Conservation (phyloP, 2,329 filamentous ascomycete species). For the Aspergillus neoniger region DNA sequence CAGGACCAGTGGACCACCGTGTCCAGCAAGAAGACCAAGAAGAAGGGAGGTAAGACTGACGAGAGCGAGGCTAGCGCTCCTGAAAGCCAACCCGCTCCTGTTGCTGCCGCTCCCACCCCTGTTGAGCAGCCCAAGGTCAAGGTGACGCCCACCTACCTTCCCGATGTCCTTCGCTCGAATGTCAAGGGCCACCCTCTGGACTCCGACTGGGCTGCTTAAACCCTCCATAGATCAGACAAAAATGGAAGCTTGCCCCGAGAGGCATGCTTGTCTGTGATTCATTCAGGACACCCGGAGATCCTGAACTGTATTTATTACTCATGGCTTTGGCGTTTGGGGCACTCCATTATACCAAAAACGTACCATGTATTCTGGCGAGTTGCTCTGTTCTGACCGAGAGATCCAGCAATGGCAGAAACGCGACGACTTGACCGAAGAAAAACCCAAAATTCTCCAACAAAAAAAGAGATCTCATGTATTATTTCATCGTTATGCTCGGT, state of each 20-base stretch:
- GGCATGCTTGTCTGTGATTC: conserved; percentile 2
- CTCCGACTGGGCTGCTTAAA: conserved; percentile 48
- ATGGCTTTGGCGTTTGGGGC: conserved; percentile 37
- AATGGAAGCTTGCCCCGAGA: background rate
- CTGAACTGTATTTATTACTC: conserved; percentile 38
- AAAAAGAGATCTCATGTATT: conserved; percentile 19
- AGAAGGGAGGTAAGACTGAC: conserved; percentile 44
- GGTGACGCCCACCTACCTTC: conserved; percentile 38
- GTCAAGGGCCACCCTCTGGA: conserved; percentile 47
- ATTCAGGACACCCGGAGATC: conserved; percentile 12
- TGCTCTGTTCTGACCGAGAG: conserved; percentile 22
- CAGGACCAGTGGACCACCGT: conserved; percentile 63
- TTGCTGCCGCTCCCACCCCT: conserved; percentile 24
- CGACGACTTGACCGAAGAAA: conserved; percentile 13
- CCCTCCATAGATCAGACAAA: conserved; percentile 2
- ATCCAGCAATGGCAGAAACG: conserved; percentile 10
- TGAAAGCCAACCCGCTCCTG: conserved; percentile 33
- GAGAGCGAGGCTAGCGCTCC: conserved; percentile 49
- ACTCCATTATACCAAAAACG: conserved; percentile 32
- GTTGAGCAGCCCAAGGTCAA: conserved; percentile 37
- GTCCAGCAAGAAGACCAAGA: conserved; percentile 59
- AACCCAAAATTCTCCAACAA: conserved; percentile 8
- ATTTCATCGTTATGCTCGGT: conserved; percentile 15
- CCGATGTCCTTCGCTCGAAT: conserved; percentile 33
- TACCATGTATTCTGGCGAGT: conserved; percentile 19